Evolutionary conservation across 2,329 filamentous ascomycete genomes (phyloP), one percentile per base, ranked within the genome.

Genomic region (Penicillium sp.): DNA sequence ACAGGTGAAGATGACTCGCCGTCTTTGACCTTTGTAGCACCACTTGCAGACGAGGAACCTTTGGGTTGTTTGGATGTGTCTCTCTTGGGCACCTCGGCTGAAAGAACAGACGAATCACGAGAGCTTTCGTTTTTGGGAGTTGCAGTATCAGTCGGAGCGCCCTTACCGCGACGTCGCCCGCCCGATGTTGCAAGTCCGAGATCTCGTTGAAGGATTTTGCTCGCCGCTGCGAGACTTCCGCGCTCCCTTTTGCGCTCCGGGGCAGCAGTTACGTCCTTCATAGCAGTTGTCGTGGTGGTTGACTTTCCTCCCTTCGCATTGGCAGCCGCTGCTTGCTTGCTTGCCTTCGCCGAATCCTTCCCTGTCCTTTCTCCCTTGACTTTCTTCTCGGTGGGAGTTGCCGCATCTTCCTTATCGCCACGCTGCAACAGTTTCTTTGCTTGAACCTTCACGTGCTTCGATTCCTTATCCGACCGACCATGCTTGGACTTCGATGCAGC

Each of bases 151-250:
- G 61, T 57, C 42, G 61, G 34, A 25, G 52, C 45, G 27, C 54
- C 61, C 56, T 67, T 71, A 3, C 67, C 69, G 2, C 65, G 64
- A 50, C 68, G 74, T 44, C 73, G 74, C n/a, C 72, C 68, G 38
- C 66, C 62, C 28, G 72, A 63, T 33, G 74, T 72, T 27, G 72
- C 72, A 12, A 84, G 71, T 11, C 82, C 82, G 18, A 84, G 69
- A 63, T 86, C 82, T 49, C 81, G 78, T 57, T 83, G 80, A 2
- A 84, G 70, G 63, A 85, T 83, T 41, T 79, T 78, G 36, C 78
- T 77, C 3, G 78, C 79, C 28, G 74, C 75, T 59, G 73, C 74
- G 28, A 73, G 72, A 56, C 73, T 80, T 22, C 77, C 78, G 44
- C 80, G 72, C 53, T 80, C 77, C 37, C 75, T 75, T 60, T 78